These are phyloP conservation scores for Ceratocystis cubensis DNA, from an alignment of 2,329 filamentous ascomycete genomes.

Conservation along the genomic window DNA sequence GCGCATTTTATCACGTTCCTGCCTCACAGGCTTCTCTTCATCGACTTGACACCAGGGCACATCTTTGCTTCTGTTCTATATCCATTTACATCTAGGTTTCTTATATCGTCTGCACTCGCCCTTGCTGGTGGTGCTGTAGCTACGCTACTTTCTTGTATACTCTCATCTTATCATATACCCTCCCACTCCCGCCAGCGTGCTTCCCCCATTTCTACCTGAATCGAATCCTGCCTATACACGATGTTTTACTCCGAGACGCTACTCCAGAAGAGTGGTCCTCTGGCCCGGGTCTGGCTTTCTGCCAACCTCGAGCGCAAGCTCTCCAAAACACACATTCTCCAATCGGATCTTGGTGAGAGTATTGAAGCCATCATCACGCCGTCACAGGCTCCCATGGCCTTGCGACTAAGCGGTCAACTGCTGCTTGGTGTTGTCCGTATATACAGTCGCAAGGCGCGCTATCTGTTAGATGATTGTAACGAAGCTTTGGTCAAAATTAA, in stretches of 20 bases:
- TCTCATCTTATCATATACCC: constrained; percentile 6
- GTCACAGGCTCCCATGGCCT: constrained; percentile 83
- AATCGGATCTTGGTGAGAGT: constrained; percentile 88
- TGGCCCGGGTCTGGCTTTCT: constrained; percentile 96
- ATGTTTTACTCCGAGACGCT: constrained; percentile 99
- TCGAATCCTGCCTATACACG: constrained; percentile 27
- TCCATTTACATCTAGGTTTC: not conserved
- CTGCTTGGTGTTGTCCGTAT: constrained; percentile 93
- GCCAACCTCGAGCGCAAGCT: constrained; percentile 98
- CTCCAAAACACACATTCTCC: constrained; percentile 88
- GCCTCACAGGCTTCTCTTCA: not conserved
- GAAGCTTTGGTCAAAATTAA: constrained; percentile 97
- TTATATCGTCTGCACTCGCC: not conserved
- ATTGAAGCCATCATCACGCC: constrained; percentile 91
- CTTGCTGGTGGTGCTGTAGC: not conserved
- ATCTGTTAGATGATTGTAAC: constrained; percentile 92
- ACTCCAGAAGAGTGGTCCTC: constrained; percentile 87
- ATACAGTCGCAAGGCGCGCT: constrained; percentile 93
- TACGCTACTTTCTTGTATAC: constrained; percentile 4
- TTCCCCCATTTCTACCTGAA: not conserved
- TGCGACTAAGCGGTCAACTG: constrained; percentile 86
- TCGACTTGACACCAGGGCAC: not conserved
- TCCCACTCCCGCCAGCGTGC: not conserved
- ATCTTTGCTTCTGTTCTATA: not conserved
- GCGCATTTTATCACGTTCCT: not conserved